Conservation (phyloP, 1,284 basidiomycete genomes). For the Ceratobasidium sp. region DNA sequence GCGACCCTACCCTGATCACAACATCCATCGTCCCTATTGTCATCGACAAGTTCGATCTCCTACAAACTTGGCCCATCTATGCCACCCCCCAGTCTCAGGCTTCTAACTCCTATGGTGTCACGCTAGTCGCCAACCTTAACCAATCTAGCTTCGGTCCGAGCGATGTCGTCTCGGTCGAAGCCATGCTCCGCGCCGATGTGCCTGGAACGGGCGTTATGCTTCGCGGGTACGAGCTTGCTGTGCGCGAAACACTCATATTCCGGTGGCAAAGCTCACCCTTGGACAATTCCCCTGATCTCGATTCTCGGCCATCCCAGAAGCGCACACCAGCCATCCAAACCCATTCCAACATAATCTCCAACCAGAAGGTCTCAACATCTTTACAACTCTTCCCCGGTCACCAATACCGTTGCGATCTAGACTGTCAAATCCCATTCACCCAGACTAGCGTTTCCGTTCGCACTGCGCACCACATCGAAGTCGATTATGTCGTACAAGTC, state of each 20-base stretch:
- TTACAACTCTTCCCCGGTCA: slow-evolving; percentile 77
- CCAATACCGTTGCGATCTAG: slow-evolving; percentile 77
- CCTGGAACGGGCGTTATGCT: slow-evolving; percentile 74
- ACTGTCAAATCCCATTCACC: slow-evolving; percentile 73
- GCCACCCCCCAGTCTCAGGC: slow-evolving; percentile 80
- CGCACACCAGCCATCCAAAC: slow-evolving; percentile 64
- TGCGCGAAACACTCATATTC: slow-evolving; percentile 75
- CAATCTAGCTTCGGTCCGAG: slow-evolving; percentile 85
- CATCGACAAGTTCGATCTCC: slow-evolving; percentile 90
- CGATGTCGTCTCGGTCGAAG: slow-evolving; percentile 79
- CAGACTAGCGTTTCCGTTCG: slow-evolving; percentile 82
- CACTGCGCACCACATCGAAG: slow-evolving; percentile 82
- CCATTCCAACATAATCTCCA: slow-evolving; percentile 67
- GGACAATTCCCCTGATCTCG: slow-evolving; percentile 36
- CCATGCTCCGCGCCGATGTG: slow-evolving; percentile 63
- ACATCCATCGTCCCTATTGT: slow-evolving; percentile 69
- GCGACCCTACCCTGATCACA: slow-evolving; percentile 45
- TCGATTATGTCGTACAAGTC: slow-evolving; percentile 80
- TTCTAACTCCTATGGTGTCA: slow-evolving; percentile 74
- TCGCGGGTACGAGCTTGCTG: slow-evolving; percentile 82
- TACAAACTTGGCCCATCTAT: slow-evolving; percentile 91
- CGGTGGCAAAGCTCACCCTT: slow-evolving; percentile 51
- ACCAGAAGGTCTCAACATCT: slow-evolving; percentile 78
- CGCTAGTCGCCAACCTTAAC: slow-evolving; percentile 75
- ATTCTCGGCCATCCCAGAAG: slow-evolving; percentile 26